phyloP scores from a whole-genome alignment of 805 yeast genomes.

The Lipomyces yamanashiensis region DNA sequence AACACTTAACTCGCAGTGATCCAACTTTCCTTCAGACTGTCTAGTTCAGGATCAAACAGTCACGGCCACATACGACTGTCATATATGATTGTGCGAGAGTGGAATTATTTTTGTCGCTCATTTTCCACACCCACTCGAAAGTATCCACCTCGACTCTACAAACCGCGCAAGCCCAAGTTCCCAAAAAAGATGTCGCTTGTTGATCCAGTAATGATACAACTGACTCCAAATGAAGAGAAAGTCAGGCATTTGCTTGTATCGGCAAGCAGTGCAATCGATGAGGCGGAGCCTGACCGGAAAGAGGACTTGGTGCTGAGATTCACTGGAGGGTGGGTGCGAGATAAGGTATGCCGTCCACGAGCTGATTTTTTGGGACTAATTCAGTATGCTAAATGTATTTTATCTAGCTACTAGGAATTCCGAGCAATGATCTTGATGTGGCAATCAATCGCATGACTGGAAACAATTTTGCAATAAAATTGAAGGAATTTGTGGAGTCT shows the following conservation, averaged over 20 bases:
- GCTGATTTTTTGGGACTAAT: too few relatives aligned
- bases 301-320: slow-evolving; percentile 64
- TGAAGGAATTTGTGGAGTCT: slow-evolving; percentile 54
- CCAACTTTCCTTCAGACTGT: too few relatives aligned
- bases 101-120: too few relatives aligned
- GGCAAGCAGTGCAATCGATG: slow-evolving; percentile 38
- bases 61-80: too few relatives aligned
- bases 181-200: neutral
- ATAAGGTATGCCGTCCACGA: slow-evolving; percentile 48
- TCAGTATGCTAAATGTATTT: too few relatives aligned
- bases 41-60: too few relatives aligned
- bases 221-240: slow-evolving; percentile 40
- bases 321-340: slow-evolving; percentile 99
- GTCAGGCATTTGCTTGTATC: slow-evolving; percentile 43
- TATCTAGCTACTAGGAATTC: slow-evolving; percentile 66
- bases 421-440: slow-evolving; percentile 86
- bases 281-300: slow-evolving; percentile 32
- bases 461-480: slow-evolving; percentile 73
- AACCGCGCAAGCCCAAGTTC: neutral
- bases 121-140: neutral
- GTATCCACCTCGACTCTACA: neutral
- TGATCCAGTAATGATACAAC: slow-evolving; percentile 1
- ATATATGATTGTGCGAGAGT: too few relatives aligned
- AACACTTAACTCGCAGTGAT: too few relatives aligned
- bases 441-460: slow-evolving; percentile 88